Evolutionary conservation across 257 asterid genomes (phyloP), one percentile per base, ranked within the genome.

Genomic region (Penstemon barbatus): DNA sequence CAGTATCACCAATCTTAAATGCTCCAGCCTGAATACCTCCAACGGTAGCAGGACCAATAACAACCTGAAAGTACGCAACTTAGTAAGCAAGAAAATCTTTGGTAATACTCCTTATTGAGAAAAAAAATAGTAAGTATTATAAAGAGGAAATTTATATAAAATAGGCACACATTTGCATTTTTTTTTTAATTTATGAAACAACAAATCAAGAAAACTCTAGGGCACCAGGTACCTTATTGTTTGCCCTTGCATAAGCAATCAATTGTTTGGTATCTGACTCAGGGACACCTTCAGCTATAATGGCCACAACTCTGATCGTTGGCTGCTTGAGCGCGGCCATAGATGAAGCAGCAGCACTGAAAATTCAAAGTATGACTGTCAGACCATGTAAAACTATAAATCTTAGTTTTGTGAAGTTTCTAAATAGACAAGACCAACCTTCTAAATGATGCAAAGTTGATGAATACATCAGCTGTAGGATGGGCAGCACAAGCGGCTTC

Each of bases 1-100:
- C 98, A 38, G 99, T 94, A 72, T 94, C 98, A 67, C 99, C 99
- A 73, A 94, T 94, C 82, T 91, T 94, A 74, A 94, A 94, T 44
- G 98, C 98, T 78, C 99, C 99, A 74, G 99, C 99, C 82, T 94
- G 99, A 82, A 94, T 80, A 63, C 99, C 99, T 65, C 99, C 99
- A 59, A 94, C 99, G 10, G 97, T 89, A 72, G 99, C 96, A 49
- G 99, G 99, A 42, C 99, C 98, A 55, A 94, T 87, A 67, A 94
- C 85, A 75, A 91, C 99, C 99, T 94, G 78, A 71, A 72, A 61
- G 74, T 33, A 39, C 33, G 11, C 69, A 52, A 18, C 19, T 36
- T 54, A 40, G 56, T 38, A 65, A 76, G 65, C 61, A 62, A 62
- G 33, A 10, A 64, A 53, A 63, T 11, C 37, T 76, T 68, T 54